Conservation (phyloP, 345 rosid species). For the Carallia brachiata region DNA sequence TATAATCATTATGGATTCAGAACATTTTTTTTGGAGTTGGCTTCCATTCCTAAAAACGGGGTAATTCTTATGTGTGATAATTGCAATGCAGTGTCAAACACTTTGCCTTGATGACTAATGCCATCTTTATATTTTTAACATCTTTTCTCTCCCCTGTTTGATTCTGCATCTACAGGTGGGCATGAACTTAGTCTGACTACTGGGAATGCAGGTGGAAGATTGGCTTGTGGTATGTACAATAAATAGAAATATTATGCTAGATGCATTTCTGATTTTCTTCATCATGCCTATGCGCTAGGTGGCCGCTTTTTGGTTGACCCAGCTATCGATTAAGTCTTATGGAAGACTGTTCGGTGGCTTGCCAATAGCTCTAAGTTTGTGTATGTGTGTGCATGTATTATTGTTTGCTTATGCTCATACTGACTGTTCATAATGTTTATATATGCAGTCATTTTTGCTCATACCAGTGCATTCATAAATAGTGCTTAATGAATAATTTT, state of each 20-base stretch:
- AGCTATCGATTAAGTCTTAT: neutral
- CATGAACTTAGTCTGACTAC: conserved; percentile 94
- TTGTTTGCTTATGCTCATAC: neutral
- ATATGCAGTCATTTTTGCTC: too few relatives aligned
- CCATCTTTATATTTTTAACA: conserved; percentile 1
- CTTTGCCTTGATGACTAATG: neutral
- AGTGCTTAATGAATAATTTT: neutral
- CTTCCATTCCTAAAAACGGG: too few relatives aligned
- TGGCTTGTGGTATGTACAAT: conserved; percentile 84
- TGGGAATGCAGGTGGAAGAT: conserved; percentile 98
- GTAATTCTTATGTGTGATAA: neutral
- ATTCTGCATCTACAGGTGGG: conserved; percentile 57
- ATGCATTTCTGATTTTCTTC: neutral
- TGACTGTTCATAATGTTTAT: neutral
- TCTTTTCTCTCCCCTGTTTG: conserved; percentile 22
- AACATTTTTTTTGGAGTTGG: too few relatives aligned
- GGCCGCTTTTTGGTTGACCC: neutral
- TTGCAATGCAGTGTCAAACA: neutral
- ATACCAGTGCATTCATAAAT: too few relatives aligned
- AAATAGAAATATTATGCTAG: neutral
- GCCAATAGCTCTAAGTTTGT: neutral
- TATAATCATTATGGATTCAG: neutral
- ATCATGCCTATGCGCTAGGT: neutral
- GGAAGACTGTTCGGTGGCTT: neutral
- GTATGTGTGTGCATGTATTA: neutral